Evolutionary conservation across 345 rosid genomes (phyloP).

Genomic region (Melaleuca alternifolia): DNA sequence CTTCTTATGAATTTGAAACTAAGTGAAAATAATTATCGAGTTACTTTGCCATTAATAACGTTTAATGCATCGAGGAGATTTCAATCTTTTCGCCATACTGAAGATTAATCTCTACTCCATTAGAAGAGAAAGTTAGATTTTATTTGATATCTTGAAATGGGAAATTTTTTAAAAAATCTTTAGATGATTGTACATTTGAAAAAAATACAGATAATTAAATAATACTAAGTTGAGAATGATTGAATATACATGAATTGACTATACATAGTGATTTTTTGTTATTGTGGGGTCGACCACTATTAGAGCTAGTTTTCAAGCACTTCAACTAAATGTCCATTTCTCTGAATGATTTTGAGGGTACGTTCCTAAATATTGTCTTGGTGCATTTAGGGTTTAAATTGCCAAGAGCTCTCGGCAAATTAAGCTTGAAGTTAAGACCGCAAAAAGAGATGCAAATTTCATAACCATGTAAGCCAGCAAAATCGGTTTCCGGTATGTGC

Average conservation of each 20-base stretch:
- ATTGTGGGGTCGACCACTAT: not conserved
- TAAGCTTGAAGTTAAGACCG: not conserved
- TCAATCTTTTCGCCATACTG: not conserved
- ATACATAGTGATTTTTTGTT: not conserved
- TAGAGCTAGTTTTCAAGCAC: not conserved
- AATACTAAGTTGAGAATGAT: not conserved
- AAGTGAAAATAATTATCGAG: not conserved
- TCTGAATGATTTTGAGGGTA: not conserved
- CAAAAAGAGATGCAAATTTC: not conserved
- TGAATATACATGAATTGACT: not conserved
- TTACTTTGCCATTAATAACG: not conserved
- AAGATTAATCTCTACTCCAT: fast-evolving
- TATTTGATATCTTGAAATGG: not conserved
- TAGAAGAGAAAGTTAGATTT: not conserved
- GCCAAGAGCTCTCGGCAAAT: not conserved
- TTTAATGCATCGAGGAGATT: not conserved
- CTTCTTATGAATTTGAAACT: not conserved
- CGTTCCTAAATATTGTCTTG: not conserved
- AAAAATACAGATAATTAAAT: not conserved
- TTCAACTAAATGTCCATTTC: fast-evolving
- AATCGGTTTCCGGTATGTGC: not conserved
- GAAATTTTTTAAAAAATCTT: not conserved
- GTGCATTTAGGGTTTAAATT: not conserved
- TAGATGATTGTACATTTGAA: not conserved
- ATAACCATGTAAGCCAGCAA: not conserved